A percentile compares a stretch with the other conserved stretches of the same genome.
These are phyloP conservation scores for Penicillium decumbens DNA, from an alignment of 2,329 filamentous ascomycete species.

Conservation along the genomic window DNA sequence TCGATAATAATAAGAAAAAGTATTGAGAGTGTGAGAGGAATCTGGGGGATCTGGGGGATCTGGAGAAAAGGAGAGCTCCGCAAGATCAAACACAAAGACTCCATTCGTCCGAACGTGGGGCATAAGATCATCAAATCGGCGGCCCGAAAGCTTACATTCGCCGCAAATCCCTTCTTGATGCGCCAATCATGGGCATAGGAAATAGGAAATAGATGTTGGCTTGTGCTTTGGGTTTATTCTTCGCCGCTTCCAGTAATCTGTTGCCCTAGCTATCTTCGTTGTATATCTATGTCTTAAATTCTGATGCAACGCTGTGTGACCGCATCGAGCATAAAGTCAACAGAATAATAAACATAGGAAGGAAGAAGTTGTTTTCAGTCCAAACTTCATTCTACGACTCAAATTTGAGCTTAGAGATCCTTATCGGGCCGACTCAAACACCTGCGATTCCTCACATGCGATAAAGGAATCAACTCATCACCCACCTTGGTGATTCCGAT, in stretches of 20 bases:
- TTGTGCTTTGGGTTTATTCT: not conserved
- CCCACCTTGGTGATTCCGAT: not conserved
- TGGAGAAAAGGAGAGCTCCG: not conserved
- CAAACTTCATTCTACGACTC: not conserved
- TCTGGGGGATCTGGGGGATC: not conserved
- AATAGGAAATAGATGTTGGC: not conserved
- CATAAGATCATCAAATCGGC: not conserved
- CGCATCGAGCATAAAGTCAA: not conserved
- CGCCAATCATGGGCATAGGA: not conserved
- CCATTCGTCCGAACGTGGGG: conserved; percentile 1
- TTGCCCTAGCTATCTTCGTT: not conserved
- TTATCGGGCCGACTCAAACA: not conserved
- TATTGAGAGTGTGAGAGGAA: conserved; percentile 3
- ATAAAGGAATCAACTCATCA: not conserved
- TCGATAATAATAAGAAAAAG: not conserved
- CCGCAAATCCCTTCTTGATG: not conserved
- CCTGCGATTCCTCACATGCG: conserved; percentile 1
- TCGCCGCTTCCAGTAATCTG: not conserved
- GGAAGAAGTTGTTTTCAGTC: not conserved
- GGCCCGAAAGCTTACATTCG: not conserved
- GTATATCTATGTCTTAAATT: not conserved
- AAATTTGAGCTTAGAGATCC: not conserved
- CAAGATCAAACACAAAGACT: not conserved
- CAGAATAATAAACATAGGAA: not conserved
- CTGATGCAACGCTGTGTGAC: not conserved